phyloP scores from a whole-genome alignment of 345 rosid species.

The Arabidopsis suecica region DNA sequence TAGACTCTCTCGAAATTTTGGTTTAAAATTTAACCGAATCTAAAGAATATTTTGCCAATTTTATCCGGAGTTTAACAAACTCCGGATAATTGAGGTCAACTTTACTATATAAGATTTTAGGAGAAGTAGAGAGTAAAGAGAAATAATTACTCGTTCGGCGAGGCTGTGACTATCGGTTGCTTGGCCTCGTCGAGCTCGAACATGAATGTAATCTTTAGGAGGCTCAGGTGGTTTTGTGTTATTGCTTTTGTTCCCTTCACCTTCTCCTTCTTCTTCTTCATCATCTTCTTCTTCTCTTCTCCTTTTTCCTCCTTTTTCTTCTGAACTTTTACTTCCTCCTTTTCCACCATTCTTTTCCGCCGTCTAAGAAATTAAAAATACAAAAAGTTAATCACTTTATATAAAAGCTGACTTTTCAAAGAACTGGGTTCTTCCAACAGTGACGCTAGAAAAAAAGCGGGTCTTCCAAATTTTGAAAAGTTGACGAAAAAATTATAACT shows the following conservation, averaged over 20 bases:
- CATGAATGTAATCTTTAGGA: constrained; percentile 84
- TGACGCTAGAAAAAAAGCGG: not conserved
- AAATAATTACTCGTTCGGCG: constrained; percentile 79
- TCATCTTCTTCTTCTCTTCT: constrained; percentile 31
- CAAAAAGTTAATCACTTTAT: constrained; percentile 20
- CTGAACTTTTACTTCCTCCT: constrained; percentile 41
- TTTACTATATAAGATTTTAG: not conserved
- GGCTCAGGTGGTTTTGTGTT: constrained; percentile 58
- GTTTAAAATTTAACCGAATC: too few relatives aligned
- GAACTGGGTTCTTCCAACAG: constrained; percentile 12
- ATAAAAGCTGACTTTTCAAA: constrained; percentile 10
- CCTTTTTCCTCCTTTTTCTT: constrained; percentile 46
- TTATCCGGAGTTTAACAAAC: too few relatives aligned
- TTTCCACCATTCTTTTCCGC: constrained; percentile 48
- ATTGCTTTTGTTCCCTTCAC: constrained; percentile 22
- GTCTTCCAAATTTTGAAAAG: not conserved
- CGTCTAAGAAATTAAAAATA: constrained; percentile 25
- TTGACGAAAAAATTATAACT: not conserved
- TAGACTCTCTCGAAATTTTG: not conserved
- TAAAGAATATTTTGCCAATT: too few relatives aligned
- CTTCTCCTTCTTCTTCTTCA: not conserved
- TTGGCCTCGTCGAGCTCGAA: constrained; percentile 93
- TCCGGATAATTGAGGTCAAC: too few relatives aligned
- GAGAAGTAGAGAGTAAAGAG: not conserved
- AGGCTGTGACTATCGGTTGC: constrained; percentile 98